Evolutionary conservation across 495 filamentous ascomycete genomes (phyloP), one percentile per base, ranked within the genome.

Genomic region (Penicillium egyptiacum): DNA sequence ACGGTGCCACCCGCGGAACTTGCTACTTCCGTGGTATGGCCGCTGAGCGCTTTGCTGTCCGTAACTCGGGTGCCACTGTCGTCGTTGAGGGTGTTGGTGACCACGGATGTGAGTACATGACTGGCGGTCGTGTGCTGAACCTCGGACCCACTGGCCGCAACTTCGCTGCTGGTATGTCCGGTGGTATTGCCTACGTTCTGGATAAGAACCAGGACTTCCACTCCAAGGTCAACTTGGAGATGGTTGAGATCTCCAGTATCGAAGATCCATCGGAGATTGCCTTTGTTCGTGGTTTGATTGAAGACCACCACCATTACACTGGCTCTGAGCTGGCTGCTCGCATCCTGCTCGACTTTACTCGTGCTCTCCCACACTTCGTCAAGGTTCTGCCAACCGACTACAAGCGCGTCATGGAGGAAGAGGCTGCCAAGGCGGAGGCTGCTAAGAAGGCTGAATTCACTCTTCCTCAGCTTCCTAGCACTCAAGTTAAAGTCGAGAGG

Each of bases 51-150:
- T 99, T 99, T 65, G 93, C 92, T 46, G 94, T 99, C 51, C 91
- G 94, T 61, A 99, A 99, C 79, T 98, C 95, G 1, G 94, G 94
- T 70, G 94, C 90, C 42, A 98, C 88, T 28, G 94, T 95, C 30
- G 90, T 99, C 60, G 93, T 98, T 61, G 94, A 99, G 76, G 94
- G 95, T 74, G 86, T 96, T 52, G 94, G 94, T 79, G 94, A 99
- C 71, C 94, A 99, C 69, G 91, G 93, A 46, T 98, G 93, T 69
- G 94, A 99, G 79, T 99, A 99, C 83, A 99, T 99, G 94, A 98
- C 94, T 57, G 94, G 94, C 67, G 94, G 94, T 67, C 91, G 95
- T 69, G 85, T 98, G 37, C 77, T 99, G 56, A 80, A 95, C 58
- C 81, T 99, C 44, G 94, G 94, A 56, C 84, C 87, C 65, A 96